Evolutionary conservation across 2,329 filamentous ascomycete genomes (phyloP).

Genomic region (Neocucurbitaria cava): DNA sequence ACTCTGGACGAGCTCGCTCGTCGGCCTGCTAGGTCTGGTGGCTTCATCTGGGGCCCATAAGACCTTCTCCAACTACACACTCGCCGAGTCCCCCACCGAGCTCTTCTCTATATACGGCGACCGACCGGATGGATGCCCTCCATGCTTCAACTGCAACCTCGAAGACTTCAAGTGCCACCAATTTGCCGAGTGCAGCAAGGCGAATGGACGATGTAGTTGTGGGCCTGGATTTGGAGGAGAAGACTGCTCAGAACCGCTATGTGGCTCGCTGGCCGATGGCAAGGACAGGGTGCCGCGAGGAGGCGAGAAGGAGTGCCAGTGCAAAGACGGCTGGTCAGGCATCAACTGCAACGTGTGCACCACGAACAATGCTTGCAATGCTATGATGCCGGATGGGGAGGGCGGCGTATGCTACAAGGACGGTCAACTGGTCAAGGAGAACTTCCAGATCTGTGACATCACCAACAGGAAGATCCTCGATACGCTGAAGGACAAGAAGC

Average conservation of each 20-base stretch:
- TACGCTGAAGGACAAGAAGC: conserved; percentile 81
- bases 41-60: conserved; percentile 35
- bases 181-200: conserved; percentile 86
- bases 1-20: conserved; percentile 40
- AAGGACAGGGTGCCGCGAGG: conserved; percentile 75
- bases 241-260: conserved; percentile 89
- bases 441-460: conserved; percentile 97
- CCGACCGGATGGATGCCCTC: conserved; percentile 78
- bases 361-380: conserved; percentile 81
- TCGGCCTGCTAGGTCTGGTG: conserved; percentile 33
- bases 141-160: conserved; percentile 97
- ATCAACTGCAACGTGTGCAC: conserved; percentile 98
- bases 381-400: conserved; percentile 81
- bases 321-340: conserved; percentile 91
- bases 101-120: conserved; percentile 75
- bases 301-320: conserved; percentile 73
- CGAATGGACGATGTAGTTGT: conserved; percentile 91
- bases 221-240: conserved; percentile 92
- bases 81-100: conserved; percentile 54
- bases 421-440: conserved; percentile 88
- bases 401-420: conserved; percentile 92
- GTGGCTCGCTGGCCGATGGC: conserved; percentile 84
- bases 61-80: conserved; percentile 55
- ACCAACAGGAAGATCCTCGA: conserved; percentile 94
- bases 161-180: conserved; percentile 91